These are phyloP conservation scores for Lanmaoa rubissima DNA, from an alignment of 768 basidiomycete species.

Conservation along the genomic window DNA sequence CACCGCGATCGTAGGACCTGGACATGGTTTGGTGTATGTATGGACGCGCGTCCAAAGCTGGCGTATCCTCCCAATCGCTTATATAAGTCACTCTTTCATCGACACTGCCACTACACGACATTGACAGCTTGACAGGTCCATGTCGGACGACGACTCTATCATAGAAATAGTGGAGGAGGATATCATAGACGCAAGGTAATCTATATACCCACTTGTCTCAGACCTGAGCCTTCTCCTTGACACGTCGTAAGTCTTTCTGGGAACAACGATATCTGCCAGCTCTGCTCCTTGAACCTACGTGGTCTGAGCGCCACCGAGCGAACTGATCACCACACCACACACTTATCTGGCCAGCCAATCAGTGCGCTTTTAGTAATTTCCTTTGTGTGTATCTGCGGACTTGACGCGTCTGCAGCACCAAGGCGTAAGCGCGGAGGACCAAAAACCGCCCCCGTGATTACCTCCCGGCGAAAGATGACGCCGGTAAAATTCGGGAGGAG, in stretches of 20 bases:
- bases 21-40: constrained; percentile 52
- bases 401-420: constrained; percentile 11
- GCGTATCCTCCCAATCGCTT: constrained; percentile 20
- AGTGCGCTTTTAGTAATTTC: constrained; percentile 1
- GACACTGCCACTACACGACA: constrained; percentile 8
- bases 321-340: constrained; percentile 54
- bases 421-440: constrained; percentile 15
- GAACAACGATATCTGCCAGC: constrained; percentile 41
- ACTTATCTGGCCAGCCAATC: constrained; percentile 33
- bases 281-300: constrained; percentile 48
- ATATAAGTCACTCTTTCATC: constrained; percentile 15
- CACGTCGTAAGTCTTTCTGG: constrained; percentile 7
- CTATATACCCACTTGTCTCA: not conserved
- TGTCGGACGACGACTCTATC: constrained; percentile 22
- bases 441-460: constrained; percentile 2
- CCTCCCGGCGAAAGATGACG: not conserved
- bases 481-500: constrained; percentile 8
- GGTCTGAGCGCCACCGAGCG: constrained; percentile 39
- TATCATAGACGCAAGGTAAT: constrained; percentile 12
- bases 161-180: constrained; percentile 24
- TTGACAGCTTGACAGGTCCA: not conserved
- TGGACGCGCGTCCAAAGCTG: constrained; percentile 49
- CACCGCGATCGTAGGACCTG: constrained; percentile 97
- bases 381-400: not conserved
- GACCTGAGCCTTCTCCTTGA: not conserved